Evolutionary conservation across 2,329 filamentous ascomycete genomes (phyloP).

Genomic region (Pseudocercospora eumusae): DNA sequence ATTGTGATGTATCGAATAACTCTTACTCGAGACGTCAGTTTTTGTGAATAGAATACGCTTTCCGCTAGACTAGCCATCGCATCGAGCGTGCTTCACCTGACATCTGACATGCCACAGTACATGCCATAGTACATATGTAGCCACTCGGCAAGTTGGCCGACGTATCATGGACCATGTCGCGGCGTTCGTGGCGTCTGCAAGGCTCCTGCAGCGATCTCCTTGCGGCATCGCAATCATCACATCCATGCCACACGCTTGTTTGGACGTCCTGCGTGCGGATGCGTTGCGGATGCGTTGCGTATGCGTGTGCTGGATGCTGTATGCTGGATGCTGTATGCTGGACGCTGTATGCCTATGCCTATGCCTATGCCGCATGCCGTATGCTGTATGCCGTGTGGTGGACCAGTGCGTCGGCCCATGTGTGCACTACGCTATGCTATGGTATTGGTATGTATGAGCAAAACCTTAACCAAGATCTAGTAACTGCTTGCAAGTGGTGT

Average conservation of each 20-base stretch:
- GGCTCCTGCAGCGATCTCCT: slow-evolving; percentile 35
- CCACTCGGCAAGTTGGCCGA: slow-evolving; percentile 18
- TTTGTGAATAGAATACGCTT: slow-evolving; percentile 10
- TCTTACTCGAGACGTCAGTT: slow-evolving; percentile 15
- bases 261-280: slow-evolving; percentile 24
- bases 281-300: too few species aligned
- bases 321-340: too few species aligned
- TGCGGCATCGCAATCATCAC: slow-evolving; percentile 23
- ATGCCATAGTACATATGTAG: too few species aligned
- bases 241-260: slow-evolving; percentile 27
- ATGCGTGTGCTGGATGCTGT: too few species aligned
- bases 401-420: too few species aligned
- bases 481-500: slow-evolving; percentile 29
- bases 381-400: too few species aligned
- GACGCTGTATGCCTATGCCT: too few species aligned
- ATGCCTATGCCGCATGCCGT: too few species aligned
- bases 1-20: slow-evolving; percentile 30
- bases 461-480: slow-evolving; percentile 36
- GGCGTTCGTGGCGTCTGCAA: slow-evolving; percentile 34
- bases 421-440: too few species aligned
- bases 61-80: slow-evolving; percentile 2
- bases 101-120: slow-evolving; percentile 7
- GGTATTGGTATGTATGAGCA: too few species aligned
- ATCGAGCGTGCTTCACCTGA: not conserved
- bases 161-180: slow-evolving; percentile 1